Evolutionary conservation across 2,329 filamentous ascomycete species (phyloP).

Genomic region (Penicillium sp.): DNA sequence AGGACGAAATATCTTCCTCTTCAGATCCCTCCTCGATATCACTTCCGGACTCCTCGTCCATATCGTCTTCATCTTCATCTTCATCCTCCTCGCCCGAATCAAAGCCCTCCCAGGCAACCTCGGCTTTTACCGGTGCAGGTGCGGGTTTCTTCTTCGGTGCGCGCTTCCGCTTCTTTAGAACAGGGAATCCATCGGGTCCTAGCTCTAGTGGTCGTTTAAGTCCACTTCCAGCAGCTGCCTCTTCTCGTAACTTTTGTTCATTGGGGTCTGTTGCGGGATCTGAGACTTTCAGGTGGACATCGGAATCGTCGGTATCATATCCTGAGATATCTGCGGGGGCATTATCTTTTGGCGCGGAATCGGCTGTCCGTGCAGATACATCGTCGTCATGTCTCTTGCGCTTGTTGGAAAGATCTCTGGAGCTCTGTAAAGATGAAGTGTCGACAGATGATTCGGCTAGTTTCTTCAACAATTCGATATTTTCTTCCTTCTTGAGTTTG

Average conservation of each 20-base stretch:
- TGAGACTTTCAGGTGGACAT: conserved; percentile 27
- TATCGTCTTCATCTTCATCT: conserved; percentile 22
- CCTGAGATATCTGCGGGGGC: conserved; percentile 31
- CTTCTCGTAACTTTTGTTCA: conserved; percentile 51
- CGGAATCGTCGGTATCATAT: conserved; percentile 37
- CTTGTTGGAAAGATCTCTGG: conserved; percentile 69
- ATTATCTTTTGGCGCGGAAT: conserved; percentile 21
- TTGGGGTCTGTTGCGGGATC: conserved; percentile 19
- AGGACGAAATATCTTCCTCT: conserved; percentile 21
- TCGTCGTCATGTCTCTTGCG: conserved; percentile 62
- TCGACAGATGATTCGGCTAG: conserved; percentile 77
- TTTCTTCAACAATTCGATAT: conserved; percentile 76
- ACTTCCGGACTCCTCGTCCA: conserved; percentile 24
- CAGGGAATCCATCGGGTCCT: conserved; percentile 73
- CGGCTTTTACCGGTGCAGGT: conserved; percentile 26
- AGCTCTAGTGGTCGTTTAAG: conserved; percentile 82
- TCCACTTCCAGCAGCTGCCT: conserved; percentile 61
- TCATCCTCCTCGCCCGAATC: conserved; percentile 42
- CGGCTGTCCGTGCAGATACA: conserved; percentile 5
- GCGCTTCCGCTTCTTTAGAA: conserved; percentile 79
- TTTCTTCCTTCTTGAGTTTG: conserved; percentile 94
- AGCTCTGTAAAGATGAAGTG: conserved; percentile 75
- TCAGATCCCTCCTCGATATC: conserved; percentile 30
- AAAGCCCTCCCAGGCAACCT: conserved; percentile 49
- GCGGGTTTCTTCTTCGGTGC: conserved; percentile 50